Evolutionary conservation across 164 flowering plant genomes (phyloP), one percentile per base, ranked within the genome.

Genomic region (Nymphaea thermarum): DNA sequence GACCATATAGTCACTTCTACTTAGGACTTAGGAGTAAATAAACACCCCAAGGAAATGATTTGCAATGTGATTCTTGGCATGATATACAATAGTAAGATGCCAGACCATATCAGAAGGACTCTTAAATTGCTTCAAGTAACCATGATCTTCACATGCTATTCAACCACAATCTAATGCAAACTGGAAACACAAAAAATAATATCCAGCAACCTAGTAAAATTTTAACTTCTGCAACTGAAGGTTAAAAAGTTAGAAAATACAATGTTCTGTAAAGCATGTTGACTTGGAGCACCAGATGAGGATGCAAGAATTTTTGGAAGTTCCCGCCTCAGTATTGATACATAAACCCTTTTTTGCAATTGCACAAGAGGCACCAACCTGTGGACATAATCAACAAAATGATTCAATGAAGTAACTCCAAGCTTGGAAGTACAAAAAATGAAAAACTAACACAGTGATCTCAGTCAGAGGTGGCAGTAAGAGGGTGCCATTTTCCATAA

Each of bases 321-420:
- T 77, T 93, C 97, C 77, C 82, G 91, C 81, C 89, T 88, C 77
- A 93, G 74, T 79, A 93, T 86, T 70, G 96, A 93, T 70, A 81
- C 8, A 72, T 88, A 89, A 42, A 93, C 91, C 76, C 83, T 86
- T 82, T 87, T 93, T 73, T 93, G 98, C 77, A 93, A 75, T 67
- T 80, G 59, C 64, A 85, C 86, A 57, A 91, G 71, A 12, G 95
- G 97, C 57, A 78, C 84, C 83, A 93, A 86, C 87, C 98, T 93
- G 73, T 69, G 64, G 78, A 69, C 47, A 68, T 51, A 45, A 66
- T 4, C 18, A 63, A 64, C 44, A 15, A 69, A 57, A 43, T 44
- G 65, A 45, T 10, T 45, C 53, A 45, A 45, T 10, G 53, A 5
- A 45, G 11, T 45, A 60, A 57, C 67, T 60, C 51, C 16, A 16